Conservation (phyloP, 2,329 filamentous ascomycete genomes). For the Apiospora hydei region DNA sequence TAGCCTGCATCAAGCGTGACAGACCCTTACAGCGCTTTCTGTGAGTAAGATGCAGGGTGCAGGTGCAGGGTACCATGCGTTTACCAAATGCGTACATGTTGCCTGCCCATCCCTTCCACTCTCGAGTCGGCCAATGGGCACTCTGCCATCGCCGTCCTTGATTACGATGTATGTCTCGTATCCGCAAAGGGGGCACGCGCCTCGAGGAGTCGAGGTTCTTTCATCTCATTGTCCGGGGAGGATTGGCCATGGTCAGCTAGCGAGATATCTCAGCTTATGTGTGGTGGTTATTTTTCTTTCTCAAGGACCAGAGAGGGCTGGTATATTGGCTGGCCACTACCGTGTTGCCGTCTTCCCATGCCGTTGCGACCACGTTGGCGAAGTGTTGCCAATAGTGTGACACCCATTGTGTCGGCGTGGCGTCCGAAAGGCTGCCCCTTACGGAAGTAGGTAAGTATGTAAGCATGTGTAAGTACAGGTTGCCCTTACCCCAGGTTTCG, state of each 20-base stretch:
- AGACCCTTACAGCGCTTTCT: background rate
- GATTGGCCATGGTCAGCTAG: background rate
- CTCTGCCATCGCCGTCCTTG: background rate
- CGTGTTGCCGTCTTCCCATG: background rate
- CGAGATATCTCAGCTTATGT: background rate
- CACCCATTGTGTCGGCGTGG: background rate
- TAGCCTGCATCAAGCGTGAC: constrained; percentile 12
- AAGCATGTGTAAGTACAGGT: background rate
- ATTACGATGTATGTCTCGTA: background rate
- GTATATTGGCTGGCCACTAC: background rate
- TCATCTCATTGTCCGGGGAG: background rate
- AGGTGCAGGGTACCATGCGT: background rate
- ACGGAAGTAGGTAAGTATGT: background rate
- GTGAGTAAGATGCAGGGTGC: background rate
- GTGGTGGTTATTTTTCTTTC: background rate
- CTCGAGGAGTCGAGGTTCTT: no score
- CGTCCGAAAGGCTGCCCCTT: background rate
- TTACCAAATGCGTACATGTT: background rate
- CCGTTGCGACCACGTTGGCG: background rate
- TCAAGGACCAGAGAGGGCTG: background rate
- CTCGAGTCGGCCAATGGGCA: background rate
- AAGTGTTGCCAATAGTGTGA: constrained; percentile 1
- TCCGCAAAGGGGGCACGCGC: no score
- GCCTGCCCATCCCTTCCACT: constrained; percentile 8
- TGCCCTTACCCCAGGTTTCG: background rate